phyloP scores from a whole-genome alignment of 306 rosid genomes.

The Potentilla sterilis region DNA sequence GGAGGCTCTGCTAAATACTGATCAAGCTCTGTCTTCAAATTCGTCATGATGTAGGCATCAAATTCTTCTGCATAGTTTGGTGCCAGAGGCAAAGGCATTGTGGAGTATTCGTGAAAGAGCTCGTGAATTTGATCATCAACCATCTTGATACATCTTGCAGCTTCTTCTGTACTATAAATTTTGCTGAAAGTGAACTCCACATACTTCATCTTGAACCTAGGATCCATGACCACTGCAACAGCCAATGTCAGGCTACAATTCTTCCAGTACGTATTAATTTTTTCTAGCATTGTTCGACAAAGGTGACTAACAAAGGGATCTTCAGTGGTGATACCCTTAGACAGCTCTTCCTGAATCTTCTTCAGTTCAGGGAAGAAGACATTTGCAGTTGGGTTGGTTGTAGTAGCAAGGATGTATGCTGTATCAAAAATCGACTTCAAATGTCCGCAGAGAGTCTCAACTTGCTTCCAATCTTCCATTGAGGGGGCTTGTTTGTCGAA shows the following conservation, averaged over 20 bases:
- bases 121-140: conserved; percentile 86
- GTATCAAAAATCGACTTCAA: conserved; percentile 75
- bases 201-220: conserved; percentile 90
- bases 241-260: conserved; percentile 76
- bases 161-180: conserved; percentile 55
- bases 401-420: conserved; percentile 57
- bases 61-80: conserved; percentile 76
- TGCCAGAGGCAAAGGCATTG: conserved; percentile 71
- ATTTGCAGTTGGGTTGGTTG: conserved; percentile 61
- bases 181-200: conserved; percentile 90
- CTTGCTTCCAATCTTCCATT: conserved; percentile 80
- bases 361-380: conserved; percentile 78
- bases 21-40: conserved; percentile 75
- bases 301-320: conserved; percentile 58
- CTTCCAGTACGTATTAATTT: conserved; percentile 74
- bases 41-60: conserved; percentile 88
- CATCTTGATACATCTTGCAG: conserved; percentile 53
- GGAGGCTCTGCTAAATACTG: conserved; percentile 83
- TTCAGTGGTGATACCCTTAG: conserved; percentile 48
- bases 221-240: conserved; percentile 87
- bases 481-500: conserved; percentile 61
- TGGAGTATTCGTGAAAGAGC: conserved; percentile 70
- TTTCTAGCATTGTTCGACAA: conserved; percentile 55
- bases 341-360: conserved; percentile 65
- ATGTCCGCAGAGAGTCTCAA: conserved; percentile 62